Percentiles rank a stretch among this genome's conserved stretches.
These are phyloP conservation scores for Celoporthe dispersa DNA, from an alignment of 2,329 filamentous ascomycete genomes.

Conservation along the genomic window DNA sequence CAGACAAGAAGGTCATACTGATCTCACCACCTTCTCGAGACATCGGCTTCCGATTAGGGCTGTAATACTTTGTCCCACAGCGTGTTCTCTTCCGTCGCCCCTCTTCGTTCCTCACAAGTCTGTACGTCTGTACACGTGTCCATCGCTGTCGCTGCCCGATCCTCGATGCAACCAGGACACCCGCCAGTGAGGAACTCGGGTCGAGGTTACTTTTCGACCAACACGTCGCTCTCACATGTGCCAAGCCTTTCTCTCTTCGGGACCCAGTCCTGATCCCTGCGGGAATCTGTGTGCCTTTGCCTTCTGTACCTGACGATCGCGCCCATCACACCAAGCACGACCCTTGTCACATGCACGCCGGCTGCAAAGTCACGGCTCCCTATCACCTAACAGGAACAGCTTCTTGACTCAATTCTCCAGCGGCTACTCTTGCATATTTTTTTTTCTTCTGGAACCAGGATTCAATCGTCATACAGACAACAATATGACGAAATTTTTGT, in stretches of 20 bases:
- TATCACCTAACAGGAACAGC: neutral
- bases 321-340: neutral
- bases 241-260: neutral
- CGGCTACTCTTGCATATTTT: neutral
- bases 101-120: neutral
- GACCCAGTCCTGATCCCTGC: neutral
- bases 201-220: neutral
- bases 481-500: neutral
- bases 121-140: neutral
- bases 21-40: too few relatives aligned
- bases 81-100: neutral
- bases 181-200: neutral
- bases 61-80: neutral
- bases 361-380: neutral
- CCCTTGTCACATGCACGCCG: neutral
- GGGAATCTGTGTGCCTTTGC: neutral
- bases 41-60: too few relatives aligned
- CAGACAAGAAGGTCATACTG: neutral
- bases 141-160: neutral
- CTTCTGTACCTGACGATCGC: conserved; percentile 6
- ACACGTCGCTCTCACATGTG: neutral
- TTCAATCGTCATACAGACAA: neutral
- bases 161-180: neutral
- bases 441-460: neutral
- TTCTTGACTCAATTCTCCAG: neutral